Base-by-base conservation (phyloP, 2,329 filamentous ascomycete genomes). In the Trichoderma sp. region DNA sequence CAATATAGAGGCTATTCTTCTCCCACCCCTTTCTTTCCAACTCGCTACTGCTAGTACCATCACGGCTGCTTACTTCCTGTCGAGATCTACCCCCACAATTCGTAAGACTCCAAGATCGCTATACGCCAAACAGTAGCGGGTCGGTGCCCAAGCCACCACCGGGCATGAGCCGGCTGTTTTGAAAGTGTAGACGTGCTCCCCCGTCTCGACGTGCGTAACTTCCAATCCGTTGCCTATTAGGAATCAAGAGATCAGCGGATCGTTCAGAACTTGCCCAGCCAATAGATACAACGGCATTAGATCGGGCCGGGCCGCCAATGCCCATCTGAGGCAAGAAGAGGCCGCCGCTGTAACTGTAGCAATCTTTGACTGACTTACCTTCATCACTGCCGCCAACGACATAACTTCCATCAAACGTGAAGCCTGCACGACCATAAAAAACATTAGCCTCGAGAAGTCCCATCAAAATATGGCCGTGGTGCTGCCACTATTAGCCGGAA, bases 381-480 rank as follows among this genome's bases (percentile, higher is more conserved):
- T 93, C 91, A 67, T 93, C 91, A 69, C 90, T 91, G 24, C 91
- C 92, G 11, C 89, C 91, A 2, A 90, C 88, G 29, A 94, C 81
- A 76, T 90, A 95, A 75, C 87, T 89, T 1, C 92, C 92, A 74
- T 94, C 92, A 79, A 92, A 94, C 19, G 88, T 91, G 77, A 94
- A 95, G 75, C 90, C 89, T 88, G 14, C 40, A 7, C n/a, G 19
- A n/a, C 14, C 16, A 24, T 55, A 13, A 14, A 14, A 5, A 31
- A n/a, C 19, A 11, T 67, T 59, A 67, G 31, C 40, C 56, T 59
- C 5, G 14, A 5, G 2, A 4, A 47, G 27, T 19, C 27, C 29
- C 21, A 24, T 27, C 3, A 11, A 57, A 57, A 24, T n/a, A 40
- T 21, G 37, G 29, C 16, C 55, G 5, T 21, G 37, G 14, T 40